phyloP scores from a whole-genome alignment of 1,284 basidiomycete species.

The Puccinia novopanici region DNA sequence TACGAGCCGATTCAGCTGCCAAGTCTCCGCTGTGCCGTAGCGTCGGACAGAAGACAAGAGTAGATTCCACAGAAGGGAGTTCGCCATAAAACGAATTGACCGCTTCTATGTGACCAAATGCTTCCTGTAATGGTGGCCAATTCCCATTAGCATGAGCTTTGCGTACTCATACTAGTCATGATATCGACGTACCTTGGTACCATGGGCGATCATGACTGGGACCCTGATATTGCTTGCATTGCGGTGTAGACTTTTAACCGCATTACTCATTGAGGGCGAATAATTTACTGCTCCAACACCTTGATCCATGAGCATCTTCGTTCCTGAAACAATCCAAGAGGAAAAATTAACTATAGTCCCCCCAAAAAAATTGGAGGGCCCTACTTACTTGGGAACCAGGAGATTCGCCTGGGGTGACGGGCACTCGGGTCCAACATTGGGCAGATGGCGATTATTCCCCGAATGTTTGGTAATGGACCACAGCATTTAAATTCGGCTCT shows the following conservation, averaged over 20 bases:
- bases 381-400: slow-evolving; percentile 4
- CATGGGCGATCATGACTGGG: slow-evolving; percentile 37
- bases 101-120: slow-evolving; percentile 2
- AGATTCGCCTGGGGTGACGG: not conserved
- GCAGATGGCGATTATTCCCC: slow-evolving; percentile 31
- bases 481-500: not conserved
- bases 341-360: too few species aligned
- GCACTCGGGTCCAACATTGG: slow-evolving; percentile 14
- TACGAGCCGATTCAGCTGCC: slow-evolving; percentile 24
- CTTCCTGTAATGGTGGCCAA: slow-evolving; percentile 11
- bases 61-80: slow-evolving; percentile 23
- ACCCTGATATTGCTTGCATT: slow-evolving; percentile 28
- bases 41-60: slow-evolving; percentile 33
- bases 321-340: not conserved
- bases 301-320: not conserved
- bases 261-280: slow-evolving; percentile 25
- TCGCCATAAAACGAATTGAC: slow-evolving; percentile 24
- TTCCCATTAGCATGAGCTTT: not conserved
- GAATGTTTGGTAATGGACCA: slow-evolving; percentile 3
- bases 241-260: slow-evolving; percentile 22
- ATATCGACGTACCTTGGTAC: slow-evolving; percentile 19
- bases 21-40: slow-evolving; percentile 18
- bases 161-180: not conserved
- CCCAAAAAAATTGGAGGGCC: too few species aligned
- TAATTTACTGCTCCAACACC: slow-evolving; percentile 11